Evolutionary conservation across 1,139 yeast species (phyloP), one percentile per base, ranked within the genome.

Genomic region (Kodamaea plutei): DNA sequence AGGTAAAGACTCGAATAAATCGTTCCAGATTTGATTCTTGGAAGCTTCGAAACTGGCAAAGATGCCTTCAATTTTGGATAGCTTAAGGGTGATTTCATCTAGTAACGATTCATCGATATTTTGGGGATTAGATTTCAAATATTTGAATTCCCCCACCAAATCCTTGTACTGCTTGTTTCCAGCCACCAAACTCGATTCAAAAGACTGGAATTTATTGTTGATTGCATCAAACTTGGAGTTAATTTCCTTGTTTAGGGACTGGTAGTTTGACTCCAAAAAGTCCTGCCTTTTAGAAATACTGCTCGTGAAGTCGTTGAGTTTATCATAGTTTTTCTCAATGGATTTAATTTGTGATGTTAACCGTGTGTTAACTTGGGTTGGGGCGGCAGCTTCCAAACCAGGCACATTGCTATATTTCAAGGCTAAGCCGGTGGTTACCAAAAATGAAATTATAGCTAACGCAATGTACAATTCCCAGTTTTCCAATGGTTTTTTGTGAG

Each of bases 1-100:
- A 1, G 69, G 69, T 12, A 64, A 44, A 2, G 40, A 29, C 2
- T 41, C 41, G 1, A 55, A 24, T 5, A 63, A 42, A 1, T 55
- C 48, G 4, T 41, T 25, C 12, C 60, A 25, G 6, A 62, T 39
- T 1, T 46, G 47, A 1, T 34, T 19, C 30, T 58, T 59, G 5
- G 52, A 33, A 1, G 41, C 29, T 25, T 49, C 55, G 10, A 61
- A 35, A 23, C 48, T 41, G 5, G 41, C 37, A 28, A 40, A 45
- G 4, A 56, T 30, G 1, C 37, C 26, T 5, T 43, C 33, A 15
- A 60, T 36, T 14, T 43, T 37, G 6, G 34, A 31, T 10, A 61
- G 34, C 32, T 53, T 53, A 4, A 31, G 35, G 11, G 46, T 38
- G 9, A 57, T 43, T 7, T 39, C 44, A 8, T 40, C 41, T 18